Percentiles rank a stretch among this genome's conserved stretches.
These are phyloP conservation scores for Clitopilus passeckerianus DNA, from an alignment of 768 basidiomycete genomes.

Conservation along the genomic window DNA sequence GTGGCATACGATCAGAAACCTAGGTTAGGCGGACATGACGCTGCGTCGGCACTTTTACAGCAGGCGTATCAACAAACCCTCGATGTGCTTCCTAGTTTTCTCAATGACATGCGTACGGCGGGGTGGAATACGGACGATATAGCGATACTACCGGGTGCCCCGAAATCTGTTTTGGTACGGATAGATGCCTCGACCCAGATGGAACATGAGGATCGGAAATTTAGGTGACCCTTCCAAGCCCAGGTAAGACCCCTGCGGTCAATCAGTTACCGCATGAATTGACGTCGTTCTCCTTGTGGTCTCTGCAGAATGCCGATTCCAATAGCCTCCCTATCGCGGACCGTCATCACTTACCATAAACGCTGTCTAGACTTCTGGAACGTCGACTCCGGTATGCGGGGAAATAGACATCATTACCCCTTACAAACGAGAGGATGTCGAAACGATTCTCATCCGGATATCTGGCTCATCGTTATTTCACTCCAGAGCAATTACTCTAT, in stretches of 20 bases:
- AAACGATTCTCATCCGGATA: background rate
- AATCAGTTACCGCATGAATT: background rate
- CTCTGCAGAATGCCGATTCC: background rate
- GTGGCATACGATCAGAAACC: constrained; percentile 5
- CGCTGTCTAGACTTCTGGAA: background rate
- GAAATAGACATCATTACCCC: background rate
- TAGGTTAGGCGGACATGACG: constrained; percentile 1
- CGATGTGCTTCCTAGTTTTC: constrained; percentile 18
- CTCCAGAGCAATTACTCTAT: background rate
- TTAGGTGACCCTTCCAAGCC: background rate
- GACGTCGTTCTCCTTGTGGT: background rate
- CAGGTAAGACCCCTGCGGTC: background rate
- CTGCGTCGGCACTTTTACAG: constrained; percentile 13
- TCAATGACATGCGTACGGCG: constrained; percentile 16
- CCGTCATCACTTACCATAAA: background rate
- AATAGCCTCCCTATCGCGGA: background rate
- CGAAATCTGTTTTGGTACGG: constrained; percentile 20
- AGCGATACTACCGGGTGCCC: constrained; percentile 23
- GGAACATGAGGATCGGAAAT: background rate
- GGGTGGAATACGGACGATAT: constrained; percentile 36
- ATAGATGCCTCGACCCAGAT: background rate
- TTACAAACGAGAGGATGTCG: background rate
- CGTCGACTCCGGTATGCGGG: background rate
- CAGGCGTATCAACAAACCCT: constrained; percentile 12
- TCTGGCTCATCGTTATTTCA: background rate